Evolutionary conservation across 2,329 filamentous ascomycete genomes (phyloP), one percentile per base, ranked within the genome.

Genomic region (Sporothrix pseudoabietina): DNA sequence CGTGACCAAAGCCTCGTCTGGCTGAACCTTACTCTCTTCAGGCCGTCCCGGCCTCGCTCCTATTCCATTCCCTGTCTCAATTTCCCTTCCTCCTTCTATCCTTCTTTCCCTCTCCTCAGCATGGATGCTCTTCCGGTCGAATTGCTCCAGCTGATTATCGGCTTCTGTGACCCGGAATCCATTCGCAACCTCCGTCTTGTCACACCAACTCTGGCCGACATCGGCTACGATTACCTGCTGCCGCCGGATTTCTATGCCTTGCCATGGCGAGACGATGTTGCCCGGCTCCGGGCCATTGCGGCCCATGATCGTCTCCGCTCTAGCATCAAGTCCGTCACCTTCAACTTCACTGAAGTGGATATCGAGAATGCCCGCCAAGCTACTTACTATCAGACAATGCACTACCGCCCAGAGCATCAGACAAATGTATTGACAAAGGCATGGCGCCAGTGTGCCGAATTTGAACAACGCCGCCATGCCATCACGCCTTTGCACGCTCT

Each of bases 241-340:
- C 77, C 79, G n/a, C 76, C 82, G 2, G 75, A 79, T 71, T 85
- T 87, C 77, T 80, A 78, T 32, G 81, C 81, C 22, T 78, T 85
- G 63, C 81, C 82, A 69, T 86, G 84, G 82, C 81, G 82, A 71
- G 80, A 84, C 76, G 85, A 87, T 75, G 80, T 84, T 57, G 79
- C 80, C 61, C 81, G 84, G 19, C 80, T 87, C 26, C 80, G 83
- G 72, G 79, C 79, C 68, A 84, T 87, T 72, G 83, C 85, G 19
- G 78, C 78, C 71, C 80, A 85, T 75, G 80, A 82, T 54, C 82
- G 81, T 6, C 81, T 86, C 44, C 81, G 82, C 69, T 77, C 77
- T 59, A 81, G 80, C 73, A 83, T 87, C 77, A 79, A 80, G 39
- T 81, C 82, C 26, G 78, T 86, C 74, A 83, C 82, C 73, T 81